These are phyloP conservation scores for Fonsecaea pugnacius DNA, from an alignment of 2,329 filamentous ascomycete genomes.

Conservation along the genomic window DNA sequence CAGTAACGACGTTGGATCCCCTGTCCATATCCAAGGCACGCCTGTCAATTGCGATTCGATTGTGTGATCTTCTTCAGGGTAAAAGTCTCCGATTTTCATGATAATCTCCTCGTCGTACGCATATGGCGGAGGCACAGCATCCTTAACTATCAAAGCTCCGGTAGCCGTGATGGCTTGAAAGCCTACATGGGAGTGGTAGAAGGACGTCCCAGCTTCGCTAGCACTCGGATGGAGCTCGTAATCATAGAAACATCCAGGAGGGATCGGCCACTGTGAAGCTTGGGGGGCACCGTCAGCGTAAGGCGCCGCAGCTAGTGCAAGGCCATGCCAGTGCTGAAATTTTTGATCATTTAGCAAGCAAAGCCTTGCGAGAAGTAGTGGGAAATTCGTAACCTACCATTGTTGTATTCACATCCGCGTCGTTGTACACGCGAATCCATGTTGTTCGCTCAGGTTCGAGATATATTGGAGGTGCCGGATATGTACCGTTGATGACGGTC, in stretches of 20 bases:
- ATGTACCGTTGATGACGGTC: slow-evolving; percentile 58
- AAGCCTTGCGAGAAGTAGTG: neutral
- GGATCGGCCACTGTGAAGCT: slow-evolving; percentile 69
- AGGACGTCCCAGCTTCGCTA: slow-evolving; percentile 66
- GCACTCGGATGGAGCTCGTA: slow-evolving; percentile 63
- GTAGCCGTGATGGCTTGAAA: slow-evolving; percentile 64
- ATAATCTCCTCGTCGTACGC: slow-evolving; percentile 66
- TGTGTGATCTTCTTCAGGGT: slow-evolving; percentile 56
- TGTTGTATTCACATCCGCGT: slow-evolving; percentile 59
- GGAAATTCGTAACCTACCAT: slow-evolving; percentile 49
- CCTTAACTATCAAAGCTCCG: slow-evolving; percentile 64
- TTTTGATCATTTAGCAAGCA: neutral
- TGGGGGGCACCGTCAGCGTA: slow-evolving; percentile 68
- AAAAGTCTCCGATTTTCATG: slow-evolving; percentile 62
- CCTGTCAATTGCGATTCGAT: slow-evolving; percentile 58
- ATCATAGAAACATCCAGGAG: slow-evolving; percentile 66
- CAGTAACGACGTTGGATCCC: slow-evolving; percentile 62
- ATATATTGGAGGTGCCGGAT: slow-evolving; percentile 57
- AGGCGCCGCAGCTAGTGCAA: slow-evolving; percentile 62
- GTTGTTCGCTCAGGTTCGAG: slow-evolving; percentile 53
- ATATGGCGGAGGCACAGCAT: slow-evolving; percentile 56
- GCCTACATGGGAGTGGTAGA: slow-evolving; percentile 70
- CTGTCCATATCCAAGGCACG: slow-evolving; percentile 61
- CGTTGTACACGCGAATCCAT: slow-evolving; percentile 65
- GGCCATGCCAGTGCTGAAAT: slow-evolving; percentile 69